phyloP scores from a whole-genome alignment of 2,329 filamentous ascomycete genomes.

The Trichocomaceae sp. region DNA sequence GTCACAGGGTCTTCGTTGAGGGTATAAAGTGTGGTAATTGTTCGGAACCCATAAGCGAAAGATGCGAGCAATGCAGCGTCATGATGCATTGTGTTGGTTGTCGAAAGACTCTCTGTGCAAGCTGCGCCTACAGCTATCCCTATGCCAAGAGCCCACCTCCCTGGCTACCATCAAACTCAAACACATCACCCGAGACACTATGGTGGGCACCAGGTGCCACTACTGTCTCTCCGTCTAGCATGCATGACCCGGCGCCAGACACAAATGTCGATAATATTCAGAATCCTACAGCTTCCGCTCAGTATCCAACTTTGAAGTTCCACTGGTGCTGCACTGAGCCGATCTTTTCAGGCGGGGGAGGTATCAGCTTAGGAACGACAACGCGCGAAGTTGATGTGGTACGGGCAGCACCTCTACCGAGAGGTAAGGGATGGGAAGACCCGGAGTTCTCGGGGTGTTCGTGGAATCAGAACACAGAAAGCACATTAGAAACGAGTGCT shows the following conservation, averaged over 20 bases:
- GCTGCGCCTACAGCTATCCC: conserved; percentile 52
- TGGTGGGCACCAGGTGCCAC: conserved; percentile 56
- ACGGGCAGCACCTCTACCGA: conserved; percentile 52
- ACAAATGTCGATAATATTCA: conserved; percentile 27
- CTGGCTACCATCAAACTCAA: conserved; percentile 16
- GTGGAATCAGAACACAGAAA: conserved; percentile 35
- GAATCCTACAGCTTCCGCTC: conserved; percentile 27
- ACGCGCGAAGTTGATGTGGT: conserved; percentile 50
- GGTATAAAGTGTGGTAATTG: conserved; percentile 50
- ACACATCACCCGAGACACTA: conserved; percentile 32
- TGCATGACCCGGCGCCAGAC: conserved; percentile 44
- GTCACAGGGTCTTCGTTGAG: conserved; percentile 49
- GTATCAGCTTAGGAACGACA: conserved; percentile 51
- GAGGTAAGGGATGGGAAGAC: conserved; percentile 50
- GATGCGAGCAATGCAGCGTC: conserved; percentile 56
- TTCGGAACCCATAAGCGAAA: conserved; percentile 47
- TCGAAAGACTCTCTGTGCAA: conserved; percentile 54
- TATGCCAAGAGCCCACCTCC: conserved; percentile 37
- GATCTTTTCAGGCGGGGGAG: conserved; percentile 54
- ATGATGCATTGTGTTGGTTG: conserved; percentile 57
- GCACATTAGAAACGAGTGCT: conserved; percentile 34
- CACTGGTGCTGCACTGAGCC: conserved; percentile 57
- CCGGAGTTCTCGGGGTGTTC: conserved; percentile 44
- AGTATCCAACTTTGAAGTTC: conserved; percentile 48
- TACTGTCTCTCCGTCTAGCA: conserved; percentile 50